Conservation (phyloP, 257 asterid genomes). For the Jaltomata sinuosa region DNA sequence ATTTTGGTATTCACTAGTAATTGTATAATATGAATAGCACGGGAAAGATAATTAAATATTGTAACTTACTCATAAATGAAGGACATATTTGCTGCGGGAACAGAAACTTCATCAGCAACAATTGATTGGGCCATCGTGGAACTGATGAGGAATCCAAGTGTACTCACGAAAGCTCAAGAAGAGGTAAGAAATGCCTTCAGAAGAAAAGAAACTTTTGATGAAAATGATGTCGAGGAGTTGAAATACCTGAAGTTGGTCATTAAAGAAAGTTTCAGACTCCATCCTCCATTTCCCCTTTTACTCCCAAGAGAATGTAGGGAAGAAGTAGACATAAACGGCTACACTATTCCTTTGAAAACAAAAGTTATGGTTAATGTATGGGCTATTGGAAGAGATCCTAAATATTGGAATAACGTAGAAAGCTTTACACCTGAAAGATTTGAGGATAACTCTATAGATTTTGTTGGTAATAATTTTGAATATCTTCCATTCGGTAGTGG, state of each 20-base stretch:
- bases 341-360: background rate
- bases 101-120: conserved; percentile 10
- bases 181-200: background rate
- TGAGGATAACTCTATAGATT: background rate
- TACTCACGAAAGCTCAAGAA: background rate
- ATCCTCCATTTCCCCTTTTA: background rate
- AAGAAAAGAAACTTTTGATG: background rate
- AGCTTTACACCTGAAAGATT: too few species aligned
- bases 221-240: background rate
- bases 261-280: conserved; percentile 7
- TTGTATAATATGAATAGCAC: too few species aligned
- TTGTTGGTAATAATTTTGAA: background rate
- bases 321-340: background rate
- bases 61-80: background rate
- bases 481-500: conserved; percentile 3
- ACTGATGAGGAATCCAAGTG: conserved; percentile 3
- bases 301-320: conserved; percentile 4
- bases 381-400: too few species aligned
- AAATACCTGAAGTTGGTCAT: background rate
- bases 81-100: background rate
- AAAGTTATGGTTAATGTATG: background rate
- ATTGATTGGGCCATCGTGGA: background rate
- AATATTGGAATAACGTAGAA: too few species aligned
- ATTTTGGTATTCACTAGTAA: too few species aligned
- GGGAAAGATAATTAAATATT: background rate